These are phyloP conservation scores for Pholiota adiposa DNA, from an alignment of 1,284 basidiomycete species.

Conservation along the genomic window DNA sequence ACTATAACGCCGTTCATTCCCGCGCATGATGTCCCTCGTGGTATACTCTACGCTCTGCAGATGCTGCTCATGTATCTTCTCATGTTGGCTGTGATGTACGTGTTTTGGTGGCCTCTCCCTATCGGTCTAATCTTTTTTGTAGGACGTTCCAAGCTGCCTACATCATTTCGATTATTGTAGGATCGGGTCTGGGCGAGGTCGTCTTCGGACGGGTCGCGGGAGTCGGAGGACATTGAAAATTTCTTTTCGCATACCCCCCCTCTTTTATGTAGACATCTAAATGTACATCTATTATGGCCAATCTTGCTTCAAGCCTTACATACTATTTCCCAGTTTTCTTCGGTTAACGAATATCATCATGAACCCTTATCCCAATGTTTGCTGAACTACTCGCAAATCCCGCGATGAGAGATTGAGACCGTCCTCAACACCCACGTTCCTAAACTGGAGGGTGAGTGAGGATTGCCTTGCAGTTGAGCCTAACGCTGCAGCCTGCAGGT, in stretches of 20 bases:
- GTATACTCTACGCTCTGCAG: conserved; percentile 59
- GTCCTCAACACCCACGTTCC: too few relatives aligned
- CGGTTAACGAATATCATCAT: background rate
- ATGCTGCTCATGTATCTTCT: conserved; percentile 59
- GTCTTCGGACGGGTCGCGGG: conserved; percentile 59
- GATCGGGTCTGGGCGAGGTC: conserved; percentile 67
- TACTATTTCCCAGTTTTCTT: too few relatives aligned
- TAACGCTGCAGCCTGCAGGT: too few relatives aligned
- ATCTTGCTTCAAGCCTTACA: background rate
- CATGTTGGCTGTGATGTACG: conserved; percentile 79
- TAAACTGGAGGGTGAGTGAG: too few relatives aligned
- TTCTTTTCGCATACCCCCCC: background rate
- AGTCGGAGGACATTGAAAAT: conserved; percentile 22
- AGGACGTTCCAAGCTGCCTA: conserved; percentile 80
- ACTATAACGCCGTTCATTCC: conserved; percentile 60
- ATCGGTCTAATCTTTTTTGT: conserved; percentile 13
- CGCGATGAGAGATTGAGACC: too few relatives aligned
- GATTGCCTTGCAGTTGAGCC: too few relatives aligned
- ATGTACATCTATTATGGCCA: background rate
- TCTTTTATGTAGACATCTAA: background rate
- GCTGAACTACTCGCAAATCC: background rate
- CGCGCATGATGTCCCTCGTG: conserved; percentile 66
- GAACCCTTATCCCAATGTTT: too few relatives aligned
- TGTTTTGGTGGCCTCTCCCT: conserved; percentile 10
- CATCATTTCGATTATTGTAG: conserved; percentile 65